Evolutionary conservation across 2,329 filamentous ascomycete genomes (phyloP), one percentile per base, ranked within the genome.

Genomic region (Paecilomyces formosus): DNA sequence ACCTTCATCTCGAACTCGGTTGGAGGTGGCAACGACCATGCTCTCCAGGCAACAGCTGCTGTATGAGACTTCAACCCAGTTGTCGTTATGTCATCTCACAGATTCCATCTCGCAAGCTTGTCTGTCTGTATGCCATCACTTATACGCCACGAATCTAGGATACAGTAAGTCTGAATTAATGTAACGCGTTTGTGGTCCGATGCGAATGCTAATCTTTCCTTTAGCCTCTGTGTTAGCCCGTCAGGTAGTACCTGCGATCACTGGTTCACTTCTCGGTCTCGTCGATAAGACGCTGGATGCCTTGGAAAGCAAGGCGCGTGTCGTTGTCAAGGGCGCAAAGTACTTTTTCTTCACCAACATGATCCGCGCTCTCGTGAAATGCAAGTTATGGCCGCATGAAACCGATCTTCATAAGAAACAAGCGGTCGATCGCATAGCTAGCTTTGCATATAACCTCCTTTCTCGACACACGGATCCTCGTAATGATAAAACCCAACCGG

Each of bases 321-420:
- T 70, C 2, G 64, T 75, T 3, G 64, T 72, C 57, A 75, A 75
- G 56, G 72, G 72, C 1, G 72, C 72, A 2, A 75, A 74, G 51
- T 71, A 74, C 45, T 75, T 74, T 59, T 74, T 73, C 57, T 74
- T 74, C 59, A 65, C 74, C 57, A 74, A 70, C 1, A 74, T 72
- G 1, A 68, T 74, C 28, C 58, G 70, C 7, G 68, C 71, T 6
- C 55, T 74, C 3, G 72, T 71, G 31, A 74, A 74, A 56, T 58
- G 68, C 22, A 70, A 66, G 54, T 56, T 74, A 9, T 73, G 70
- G 70, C 71, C 72, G 0, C 57, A 60, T 0, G 72, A 74, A 55
- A 68, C 68, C 15, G 63, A 62, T 3, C 60, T 70, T 21, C 71
- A 69, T 54, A 75, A 73, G 54, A 70, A 73, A 54, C 66, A 72